Evolutionary conservation across 345 rosid species (phyloP), one percentile per base, ranked within the genome.

Genomic region (Turritis glabra): DNA sequence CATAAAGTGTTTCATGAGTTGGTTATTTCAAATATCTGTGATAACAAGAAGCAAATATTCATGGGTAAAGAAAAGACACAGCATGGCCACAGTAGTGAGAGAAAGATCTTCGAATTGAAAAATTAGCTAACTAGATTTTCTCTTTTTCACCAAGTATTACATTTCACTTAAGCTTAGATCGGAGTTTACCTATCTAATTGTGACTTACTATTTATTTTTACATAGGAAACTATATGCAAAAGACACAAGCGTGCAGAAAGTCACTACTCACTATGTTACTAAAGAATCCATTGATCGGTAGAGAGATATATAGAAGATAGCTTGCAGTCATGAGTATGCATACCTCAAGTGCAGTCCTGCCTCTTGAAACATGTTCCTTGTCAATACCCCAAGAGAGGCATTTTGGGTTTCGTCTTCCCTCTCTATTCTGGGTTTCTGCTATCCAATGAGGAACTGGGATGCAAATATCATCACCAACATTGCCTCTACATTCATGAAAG

Each of bases 371-470:
- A 54, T 98, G 88, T 75, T 96, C 99, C 84, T 83, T 92, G 80
- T 96, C 97, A 67, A 92, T 80, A 62, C 98, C 99, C 97, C 97
- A 95, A 35, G 99, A 88, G 43, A 96, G 99, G 74, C 97, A 96
- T 81, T 96, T 98, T 18, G 94, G 89, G 77, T 96, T 92, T 65
- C 88, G 87, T 79, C 99, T 92, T 69, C 97, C 98, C 73, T 92
- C 99, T 86, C 89, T 89, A 80, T n/a, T 96, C 98, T 22, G 99
- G 88, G 84, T 89, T 76, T 92, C 96, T 69, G 98, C 92, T 56
- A 96, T 88, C 99, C 99, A 95, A 72, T 90, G 92, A 32, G 98
- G 99, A 69, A 95, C 85, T 46, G 98, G 99, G 77, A 95, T 89
- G 74, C 97, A 90, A 37, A 89, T 98, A 83, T 95, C 99, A 80